Evolutionary conservation across 23 red algal genomes (phyloP).

Genomic region (Gracilaria gracilis): DNA sequence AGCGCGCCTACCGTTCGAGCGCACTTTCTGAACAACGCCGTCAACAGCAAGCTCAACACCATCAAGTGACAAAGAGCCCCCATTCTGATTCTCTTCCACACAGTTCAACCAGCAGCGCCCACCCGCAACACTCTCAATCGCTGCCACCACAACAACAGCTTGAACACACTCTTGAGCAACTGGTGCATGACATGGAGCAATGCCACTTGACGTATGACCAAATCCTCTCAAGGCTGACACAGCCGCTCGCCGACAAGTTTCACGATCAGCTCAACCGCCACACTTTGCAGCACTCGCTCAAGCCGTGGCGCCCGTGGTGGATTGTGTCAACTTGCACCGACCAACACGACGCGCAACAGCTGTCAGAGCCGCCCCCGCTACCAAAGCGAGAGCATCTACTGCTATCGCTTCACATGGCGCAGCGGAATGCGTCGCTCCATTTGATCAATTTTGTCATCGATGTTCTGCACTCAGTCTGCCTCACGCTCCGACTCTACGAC

Average conservation of each 20-base stretch:
- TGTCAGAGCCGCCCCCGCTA: constrained; percentile 9
- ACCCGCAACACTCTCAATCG: too few species aligned
- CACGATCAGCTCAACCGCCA: not conserved
- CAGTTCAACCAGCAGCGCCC: too few species aligned
- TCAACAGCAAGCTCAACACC: not conserved
- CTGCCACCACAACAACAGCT: not conserved
- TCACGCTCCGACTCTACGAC: constrained; percentile 27
- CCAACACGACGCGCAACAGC: not conserved
- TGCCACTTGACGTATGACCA: constrained; percentile 24
- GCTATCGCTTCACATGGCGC: constrained; percentile 8
- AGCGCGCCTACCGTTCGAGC: not conserved
- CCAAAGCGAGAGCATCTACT: constrained; percentile 1
- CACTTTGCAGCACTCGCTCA: not conserved
- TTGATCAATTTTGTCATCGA: constrained; percentile 37
- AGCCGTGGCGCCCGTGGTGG: constrained; percentile 63
- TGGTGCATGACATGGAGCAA: constrained; percentile 40
- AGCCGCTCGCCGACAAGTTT: constrained; percentile 8
- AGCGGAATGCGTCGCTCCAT: not conserved
- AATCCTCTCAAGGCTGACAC: constrained; percentile 30
- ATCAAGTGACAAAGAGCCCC: too few species aligned
- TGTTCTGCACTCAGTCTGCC: constrained; percentile 6
- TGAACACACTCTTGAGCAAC: constrained; percentile 13
- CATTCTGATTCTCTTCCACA: too few species aligned
- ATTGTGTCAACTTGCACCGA: not conserved
- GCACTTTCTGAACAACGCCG: not conserved